Evolutionary conservation across 2,329 filamentous ascomycete species (phyloP), one percentile per base, ranked within the genome.

Genomic region (Rhexocercosporidium sp.): DNA sequence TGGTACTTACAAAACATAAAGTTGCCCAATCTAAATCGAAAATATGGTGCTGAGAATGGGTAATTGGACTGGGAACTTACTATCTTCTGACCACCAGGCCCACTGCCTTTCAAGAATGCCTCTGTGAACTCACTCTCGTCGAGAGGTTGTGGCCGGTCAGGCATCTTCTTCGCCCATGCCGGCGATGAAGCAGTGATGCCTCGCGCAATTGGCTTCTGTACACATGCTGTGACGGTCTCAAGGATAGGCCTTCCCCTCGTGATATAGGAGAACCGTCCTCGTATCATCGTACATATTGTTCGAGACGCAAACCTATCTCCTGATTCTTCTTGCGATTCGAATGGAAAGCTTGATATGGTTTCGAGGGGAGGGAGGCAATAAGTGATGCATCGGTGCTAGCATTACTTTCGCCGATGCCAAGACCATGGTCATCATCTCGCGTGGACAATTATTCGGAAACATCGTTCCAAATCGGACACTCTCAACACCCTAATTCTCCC

Each of bases 51-150:
- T 16, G 53, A 54, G 22, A 56, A 18, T 60, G 25, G 9, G 18
- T 3, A 22, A 9, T 22, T 1, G 44, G 18, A 9, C 11, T 8
- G n/a, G 44, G 7, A 37, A 78, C 82, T 63, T 80, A 93, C 91
- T 81, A 98, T 98, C 79, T 97, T 97, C 78, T 99, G 96, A 0
- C 96, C 96, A 27, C 96, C 96, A 0, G 96, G 95, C 1, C 96
- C 96, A 73, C 88, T 92, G 74, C 96, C 96, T 78, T 96, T 97
- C 68, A 99, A 85, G 80, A 96, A 98, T 49, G 85, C 86, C 76
- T 97, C 92, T 65, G 90, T 89, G 72, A 98, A 88, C 62, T 97
- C 94, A 20, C 85, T 82, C 72, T 97, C 94, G 14, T 89, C 85
- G 22, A 96, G 87, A 14, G 89, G 85, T 68, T 84, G 86, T 16